Percentiles rank a stretch among this genome's conserved stretches.
phyloP scores from a whole-genome alignment of 768 basidiomycete species.

The Pulveroboletus sp. region DNA sequence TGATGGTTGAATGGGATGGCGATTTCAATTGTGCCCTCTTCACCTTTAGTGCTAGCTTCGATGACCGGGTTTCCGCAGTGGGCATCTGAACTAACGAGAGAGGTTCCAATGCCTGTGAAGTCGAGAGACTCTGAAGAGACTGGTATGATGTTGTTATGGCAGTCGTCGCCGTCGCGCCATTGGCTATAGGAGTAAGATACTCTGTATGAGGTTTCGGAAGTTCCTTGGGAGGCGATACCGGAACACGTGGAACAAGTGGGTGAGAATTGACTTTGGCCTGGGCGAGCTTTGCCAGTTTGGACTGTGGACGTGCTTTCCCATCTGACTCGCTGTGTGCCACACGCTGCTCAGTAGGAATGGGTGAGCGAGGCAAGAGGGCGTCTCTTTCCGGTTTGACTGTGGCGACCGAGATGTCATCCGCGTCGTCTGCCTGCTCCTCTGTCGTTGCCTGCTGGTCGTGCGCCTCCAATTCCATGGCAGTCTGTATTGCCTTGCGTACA shows the following conservation, averaged over 20 bases:
- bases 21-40: slow-evolving; percentile 52
- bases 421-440: slow-evolving; percentile 8
- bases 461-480: slow-evolving; percentile 61
- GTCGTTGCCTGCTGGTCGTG: slow-evolving; percentile 33
- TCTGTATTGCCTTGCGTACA: slow-evolving; percentile 60
- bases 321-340: slow-evolving; percentile 15
- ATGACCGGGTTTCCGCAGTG: slow-evolving; percentile 42
- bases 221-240: slow-evolving; percentile 29
- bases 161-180: slow-evolving; percentile 76
- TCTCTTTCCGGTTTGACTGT: slow-evolving; percentile 21
- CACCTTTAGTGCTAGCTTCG: slow-evolving; percentile 75
- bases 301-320: slow-evolving; percentile 41
- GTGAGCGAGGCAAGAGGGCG: slow-evolving; percentile 20
- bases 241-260: slow-evolving; percentile 20
- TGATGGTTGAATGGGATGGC: slow-evolving; percentile 26
- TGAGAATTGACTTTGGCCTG: slow-evolving; percentile 44
- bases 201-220: slow-evolving; percentile 55
- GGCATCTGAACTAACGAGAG: slow-evolving; percentile 27
- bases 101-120: slow-evolving; percentile 24
- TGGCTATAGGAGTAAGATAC: slow-evolving; percentile 74
- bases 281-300: slow-evolving; percentile 72
- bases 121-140: slow-evolving; percentile 56
- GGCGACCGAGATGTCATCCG: slow-evolving; percentile 19
- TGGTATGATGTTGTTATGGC: slow-evolving; percentile 83
- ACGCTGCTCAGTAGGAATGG: slow-evolving; percentile 11